These are phyloP conservation scores for Aspergillus carbonarius DNA, from an alignment of 2,329 filamentous ascomycete genomes.

Conservation along the genomic window DNA sequence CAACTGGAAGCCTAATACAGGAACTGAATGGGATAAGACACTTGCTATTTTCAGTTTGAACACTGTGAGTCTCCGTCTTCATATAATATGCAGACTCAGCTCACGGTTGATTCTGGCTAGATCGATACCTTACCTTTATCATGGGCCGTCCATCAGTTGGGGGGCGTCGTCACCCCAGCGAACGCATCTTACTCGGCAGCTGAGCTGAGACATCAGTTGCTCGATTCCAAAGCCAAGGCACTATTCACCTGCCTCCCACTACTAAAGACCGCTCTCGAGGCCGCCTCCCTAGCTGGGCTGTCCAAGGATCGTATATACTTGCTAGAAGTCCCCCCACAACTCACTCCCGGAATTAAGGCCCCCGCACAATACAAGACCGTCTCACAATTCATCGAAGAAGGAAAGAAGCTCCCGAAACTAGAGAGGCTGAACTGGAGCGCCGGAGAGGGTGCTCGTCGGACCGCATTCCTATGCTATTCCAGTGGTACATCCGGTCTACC, in stretches of 20 bases:
- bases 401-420: constrained; percentile 44
- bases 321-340: constrained; percentile 62
- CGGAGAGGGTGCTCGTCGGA: constrained; percentile 55
- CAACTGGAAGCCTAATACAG: constrained; percentile 67
- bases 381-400: constrained; percentile 64
- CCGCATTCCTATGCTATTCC: constrained; percentile 76
- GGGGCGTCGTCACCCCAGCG: constrained; percentile 71
- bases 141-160: constrained; percentile 72
- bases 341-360: constrained; percentile 49
- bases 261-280: constrained; percentile 63
- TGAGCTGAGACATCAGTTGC: constrained; percentile 71
- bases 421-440: constrained; percentile 43
- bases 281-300: constrained; percentile 63
- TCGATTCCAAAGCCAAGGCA: constrained; percentile 65
- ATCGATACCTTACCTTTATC: constrained; percentile 72
- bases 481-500: constrained; percentile 78
- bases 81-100: too few species aligned
- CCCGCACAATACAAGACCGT: constrained; percentile 59
- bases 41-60: constrained; percentile 76
- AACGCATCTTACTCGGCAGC: constrained; percentile 70
- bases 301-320: constrained; percentile 66
- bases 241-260: constrained; percentile 71
- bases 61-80: constrained; percentile 58
- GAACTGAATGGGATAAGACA: constrained; percentile 79
- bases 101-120: constrained; percentile 37